Evolutionary conservation across 306 rosid species (phyloP), one percentile per base, ranked within the genome.

Genomic region (Trifolium dubium): DNA sequence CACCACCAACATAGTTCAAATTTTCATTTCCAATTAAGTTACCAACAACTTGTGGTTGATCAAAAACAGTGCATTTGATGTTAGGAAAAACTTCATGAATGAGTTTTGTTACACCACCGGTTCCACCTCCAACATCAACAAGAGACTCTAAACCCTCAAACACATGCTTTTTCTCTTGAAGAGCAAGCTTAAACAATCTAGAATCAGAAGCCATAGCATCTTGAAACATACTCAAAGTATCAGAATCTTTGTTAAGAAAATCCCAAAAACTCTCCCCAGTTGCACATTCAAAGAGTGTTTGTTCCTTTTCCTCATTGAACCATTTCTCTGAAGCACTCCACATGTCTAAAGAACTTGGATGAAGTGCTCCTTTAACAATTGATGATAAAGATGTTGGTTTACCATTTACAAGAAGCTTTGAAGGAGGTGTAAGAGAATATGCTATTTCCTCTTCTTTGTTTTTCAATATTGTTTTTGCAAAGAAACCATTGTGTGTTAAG

Each of bases 171-270:
- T 79, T 80, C 6, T 84, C 87, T 10, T 23, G 19, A 2, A 88
- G 58, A 1, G 76, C 85, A 23, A 80, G 44, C 77, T 80, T 82
- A 72, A 88, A 65, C 74, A 86, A 56, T 8, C 18, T 18, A 5
- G 92, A 88, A 78, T 84, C 88, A 30, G 83, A 69, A 0, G 83
- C 79, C 89, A 86, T 84, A 28, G 85, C 84, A 1, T 80, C 80
- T 10, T 80, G 81, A 50, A 86, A 86, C 66, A 30, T 10, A 8
- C 3, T 3, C 10, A 56, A 31, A 0, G 32, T 15, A 1, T 14
- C 6, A 44, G 83, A 64, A 17, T 78, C 60, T 37, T 70, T 69
- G 31, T 65, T 59, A 1, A 67, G 63, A 11, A 77, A 80, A 5
- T 75, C 78, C 88, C 85, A 86, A 4, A 82, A 34, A 2, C 61